Conservation (phyloP, 31 red algal genomes). For the Asparagopsis taxiformis region DNA sequence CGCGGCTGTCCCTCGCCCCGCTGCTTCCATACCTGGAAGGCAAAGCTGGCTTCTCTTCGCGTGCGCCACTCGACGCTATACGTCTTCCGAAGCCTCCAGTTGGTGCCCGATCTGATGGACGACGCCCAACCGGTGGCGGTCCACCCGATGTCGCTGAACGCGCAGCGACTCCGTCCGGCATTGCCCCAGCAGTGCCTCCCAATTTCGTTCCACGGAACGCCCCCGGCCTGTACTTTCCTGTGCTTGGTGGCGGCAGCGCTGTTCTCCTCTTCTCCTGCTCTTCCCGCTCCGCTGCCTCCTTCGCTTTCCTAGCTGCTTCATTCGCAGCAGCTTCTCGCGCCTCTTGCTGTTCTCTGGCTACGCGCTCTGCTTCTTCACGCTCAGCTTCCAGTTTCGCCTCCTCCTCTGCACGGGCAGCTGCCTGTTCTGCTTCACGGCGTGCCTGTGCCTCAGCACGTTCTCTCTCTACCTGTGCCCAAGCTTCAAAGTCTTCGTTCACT, state of each 20-base stretch:
- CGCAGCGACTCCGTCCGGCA: neutral
- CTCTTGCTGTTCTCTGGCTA: slow-evolving; percentile 50
- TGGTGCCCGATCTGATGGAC: too few species aligned
- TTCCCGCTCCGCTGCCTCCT: slow-evolving; percentile 45
- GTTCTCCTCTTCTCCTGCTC: slow-evolving; percentile 13
- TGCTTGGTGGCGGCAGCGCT: slow-evolving; percentile 2
- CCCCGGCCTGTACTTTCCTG: slow-evolving; percentile 36
- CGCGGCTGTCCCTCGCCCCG: too few species aligned
- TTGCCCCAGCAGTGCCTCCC: neutral
- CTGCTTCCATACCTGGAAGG: too few species aligned
- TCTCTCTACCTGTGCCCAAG: slow-evolving; percentile 60
- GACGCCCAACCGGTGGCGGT: neutral
- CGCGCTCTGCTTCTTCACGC: slow-evolving; percentile 72
- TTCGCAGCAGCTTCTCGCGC: slow-evolving; percentile 49
- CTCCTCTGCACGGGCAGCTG: slow-evolving; percentile 35
- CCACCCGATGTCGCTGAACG: neutral
- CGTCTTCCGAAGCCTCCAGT: too few species aligned
- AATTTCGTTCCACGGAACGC: slow-evolving; percentile 16
- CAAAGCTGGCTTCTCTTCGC: too few species aligned
- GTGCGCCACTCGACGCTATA: too few species aligned
- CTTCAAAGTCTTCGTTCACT: slow-evolving; percentile 61
- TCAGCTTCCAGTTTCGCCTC: slow-evolving; percentile 40
- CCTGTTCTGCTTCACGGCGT: slow-evolving; percentile 39
- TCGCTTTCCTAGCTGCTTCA: slow-evolving; percentile 38
- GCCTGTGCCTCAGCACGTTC: slow-evolving; percentile 67